phyloP scores from a whole-genome alignment of 768 basidiomycete genomes.

The Podaxis pistillaris region DNA sequence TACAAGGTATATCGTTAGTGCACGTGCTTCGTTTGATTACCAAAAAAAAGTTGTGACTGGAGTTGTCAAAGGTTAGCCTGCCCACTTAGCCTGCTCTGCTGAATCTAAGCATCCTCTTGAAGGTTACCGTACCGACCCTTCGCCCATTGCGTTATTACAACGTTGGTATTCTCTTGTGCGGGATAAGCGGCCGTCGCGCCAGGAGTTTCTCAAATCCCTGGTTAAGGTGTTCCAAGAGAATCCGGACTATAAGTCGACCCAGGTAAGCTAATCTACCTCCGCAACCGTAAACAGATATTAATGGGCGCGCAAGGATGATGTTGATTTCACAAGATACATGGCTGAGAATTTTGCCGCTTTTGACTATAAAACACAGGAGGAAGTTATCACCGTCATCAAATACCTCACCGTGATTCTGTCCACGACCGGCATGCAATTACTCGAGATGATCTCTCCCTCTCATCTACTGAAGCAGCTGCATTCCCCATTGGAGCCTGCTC shows the following conservation, averaged over 20 bases:
- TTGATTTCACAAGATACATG: slow-evolving; percentile 89
- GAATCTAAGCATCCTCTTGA: background rate
- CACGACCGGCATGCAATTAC: slow-evolving; percentile 77
- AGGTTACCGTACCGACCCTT: slow-evolving; percentile 68
- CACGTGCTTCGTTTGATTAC: slow-evolving; percentile 80
- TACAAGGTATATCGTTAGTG: slow-evolving; percentile 78
- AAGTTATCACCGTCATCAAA: slow-evolving; percentile 83
- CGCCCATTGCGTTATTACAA: slow-evolving; percentile 74
- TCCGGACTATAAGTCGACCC: slow-evolving; percentile 51
- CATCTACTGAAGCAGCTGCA: slow-evolving; percentile 66
- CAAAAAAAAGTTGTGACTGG: slow-evolving; percentile 57
- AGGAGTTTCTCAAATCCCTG: slow-evolving; percentile 85
- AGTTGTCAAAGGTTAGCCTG: slow-evolving; percentile 50
- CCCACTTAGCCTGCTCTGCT: background rate
- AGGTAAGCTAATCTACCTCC: slow-evolving; percentile 46
- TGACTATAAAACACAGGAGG: slow-evolving; percentile 95
- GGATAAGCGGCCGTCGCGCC: slow-evolving; percentile 83
- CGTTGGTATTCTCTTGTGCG: slow-evolving; percentile 90
- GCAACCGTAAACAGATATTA: background rate
- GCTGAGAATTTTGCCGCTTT: slow-evolving; percentile 91
- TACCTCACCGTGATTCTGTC: slow-evolving; percentile 74
- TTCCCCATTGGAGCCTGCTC: slow-evolving; percentile 22
- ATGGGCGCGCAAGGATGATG: slow-evolving; percentile 56
- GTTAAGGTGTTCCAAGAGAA: slow-evolving; percentile 81
- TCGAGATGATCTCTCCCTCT: slow-evolving; percentile 70